These are phyloP conservation scores for Durusdinium trenchii DNA, from an alignment of 73 alveolate species.

Conservation along the genomic window DNA sequence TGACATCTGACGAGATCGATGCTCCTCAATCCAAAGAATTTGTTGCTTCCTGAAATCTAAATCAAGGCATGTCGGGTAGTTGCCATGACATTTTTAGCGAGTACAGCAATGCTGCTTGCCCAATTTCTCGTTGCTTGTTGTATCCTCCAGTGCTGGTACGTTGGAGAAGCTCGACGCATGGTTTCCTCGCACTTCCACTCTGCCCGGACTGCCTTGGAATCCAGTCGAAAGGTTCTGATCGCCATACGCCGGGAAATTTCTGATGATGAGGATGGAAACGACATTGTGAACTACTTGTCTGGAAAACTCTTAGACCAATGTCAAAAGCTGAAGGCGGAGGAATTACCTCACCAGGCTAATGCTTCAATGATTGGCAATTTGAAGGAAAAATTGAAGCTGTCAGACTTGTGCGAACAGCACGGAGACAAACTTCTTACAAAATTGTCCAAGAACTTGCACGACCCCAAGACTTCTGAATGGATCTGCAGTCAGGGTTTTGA, in stretches of 20 bases:
- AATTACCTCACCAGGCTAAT: background rate
- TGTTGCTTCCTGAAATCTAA: too few species aligned
- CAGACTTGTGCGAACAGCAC: background rate
- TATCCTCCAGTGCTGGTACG: too few species aligned
- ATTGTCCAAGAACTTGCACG: background rate
- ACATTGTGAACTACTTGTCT: background rate
- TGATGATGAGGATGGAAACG: background rate
- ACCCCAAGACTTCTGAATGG: background rate
- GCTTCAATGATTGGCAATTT: background rate
- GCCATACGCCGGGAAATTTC: background rate
- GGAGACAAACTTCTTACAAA: background rate
- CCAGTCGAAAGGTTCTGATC: background rate
- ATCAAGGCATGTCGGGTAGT: too few species aligned
- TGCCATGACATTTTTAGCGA: too few species aligned
- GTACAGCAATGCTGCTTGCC: background rate
- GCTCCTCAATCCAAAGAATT: too few species aligned
- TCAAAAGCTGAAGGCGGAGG: background rate
- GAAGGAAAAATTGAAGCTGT: background rate
- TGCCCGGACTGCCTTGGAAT: background rate
- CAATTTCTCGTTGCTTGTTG: background rate
- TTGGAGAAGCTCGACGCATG: background rate
- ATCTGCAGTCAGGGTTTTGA: conserved; percentile 3
- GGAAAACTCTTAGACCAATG: background rate
- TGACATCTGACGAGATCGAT: too few species aligned
- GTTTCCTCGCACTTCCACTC: background rate